Conservation (phyloP, 2,329 filamentous ascomycete genomes). For the Ophiostoma fasciatum region DNA sequence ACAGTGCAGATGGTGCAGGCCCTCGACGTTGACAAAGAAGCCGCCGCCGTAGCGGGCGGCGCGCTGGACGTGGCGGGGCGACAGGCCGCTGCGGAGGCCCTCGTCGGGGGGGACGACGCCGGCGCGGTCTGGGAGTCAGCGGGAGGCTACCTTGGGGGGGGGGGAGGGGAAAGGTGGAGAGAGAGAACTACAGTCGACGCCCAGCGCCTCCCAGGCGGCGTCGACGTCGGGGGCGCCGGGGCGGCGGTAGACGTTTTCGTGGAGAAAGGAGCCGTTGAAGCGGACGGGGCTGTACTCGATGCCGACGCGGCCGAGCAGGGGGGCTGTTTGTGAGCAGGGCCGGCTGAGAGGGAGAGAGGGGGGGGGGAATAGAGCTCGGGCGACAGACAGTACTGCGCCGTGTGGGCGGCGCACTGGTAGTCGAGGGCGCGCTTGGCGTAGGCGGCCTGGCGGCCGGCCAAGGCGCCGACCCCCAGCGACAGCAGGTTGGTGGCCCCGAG, state of each 20-base stretch:
- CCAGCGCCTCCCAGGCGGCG: constrained; percentile 32
- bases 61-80: constrained; percentile 36
- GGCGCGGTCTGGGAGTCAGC: constrained; percentile 22
- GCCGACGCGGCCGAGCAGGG: constrained; percentile 20
- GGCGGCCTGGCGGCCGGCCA: background rate
- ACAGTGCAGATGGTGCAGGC: constrained; percentile 43
- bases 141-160: too few relatives aligned
- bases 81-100: constrained; percentile 35
- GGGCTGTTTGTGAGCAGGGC: too few relatives aligned
- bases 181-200: constrained; percentile 22
- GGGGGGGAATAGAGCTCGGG: too few relatives aligned
- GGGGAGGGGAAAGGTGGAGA: constrained; percentile 25
- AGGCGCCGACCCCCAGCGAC: constrained; percentile 3
- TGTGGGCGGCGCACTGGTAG: constrained; percentile 7
- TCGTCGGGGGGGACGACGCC: constrained; percentile 34
- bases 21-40: constrained; percentile 42
- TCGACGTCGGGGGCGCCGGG: constrained; percentile 37
- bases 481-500: constrained; percentile 1
- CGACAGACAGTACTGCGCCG: constrained; percentile 7
- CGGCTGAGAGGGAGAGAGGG: too few relatives aligned
- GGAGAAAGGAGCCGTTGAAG: constrained; percentile 43
- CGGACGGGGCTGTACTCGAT: constrained; percentile 19
- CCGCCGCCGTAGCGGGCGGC: constrained; percentile 40
- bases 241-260: constrained; percentile 37
- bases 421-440: constrained; percentile 2